These are phyloP conservation scores for Colletotrichum endophyticum DNA, from an alignment of 2,329 filamentous ascomycete genomes.

Conservation along the genomic window DNA sequence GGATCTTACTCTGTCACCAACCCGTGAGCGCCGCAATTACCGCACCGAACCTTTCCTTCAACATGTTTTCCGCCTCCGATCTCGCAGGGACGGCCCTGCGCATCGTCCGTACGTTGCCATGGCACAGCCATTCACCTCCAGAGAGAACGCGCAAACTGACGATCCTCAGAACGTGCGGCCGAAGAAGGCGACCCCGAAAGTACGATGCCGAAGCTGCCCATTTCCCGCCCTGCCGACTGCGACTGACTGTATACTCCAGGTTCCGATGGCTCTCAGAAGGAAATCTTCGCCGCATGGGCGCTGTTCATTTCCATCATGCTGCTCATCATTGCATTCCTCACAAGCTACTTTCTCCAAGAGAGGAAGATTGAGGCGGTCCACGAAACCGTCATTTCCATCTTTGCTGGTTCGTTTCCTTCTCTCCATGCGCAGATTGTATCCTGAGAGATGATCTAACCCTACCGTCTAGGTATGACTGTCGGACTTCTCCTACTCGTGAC, in stretches of 20 bases:
- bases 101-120: slow-evolving; percentile 4
- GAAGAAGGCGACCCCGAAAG: slow-evolving; percentile 19
- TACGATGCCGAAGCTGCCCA: background rate
- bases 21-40: background rate
- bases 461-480: slow-evolving; percentile 82
- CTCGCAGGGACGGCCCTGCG: slow-evolving; percentile 5
- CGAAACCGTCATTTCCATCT: slow-evolving; percentile 98
- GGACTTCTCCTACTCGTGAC: slow-evolving; percentile 86
- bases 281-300: slow-evolving; percentile 95
- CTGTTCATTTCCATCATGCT: slow-evolving; percentile 96
- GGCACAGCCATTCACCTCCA: background rate
- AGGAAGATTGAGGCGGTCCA: slow-evolving; percentile 97
- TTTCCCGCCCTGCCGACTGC: background rate
- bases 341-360: slow-evolving; percentile 95
- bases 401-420: slow-evolving; percentile 70
- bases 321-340: slow-evolving; percentile 93
- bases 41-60: background rate
- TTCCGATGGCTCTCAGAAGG: slow-evolving; percentile 66
- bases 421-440: background rate
- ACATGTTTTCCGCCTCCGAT: slow-evolving; percentile 10
- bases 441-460: background rate
- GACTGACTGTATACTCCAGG: slow-evolving; percentile 17
- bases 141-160: background rate
- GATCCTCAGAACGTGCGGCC: slow-evolving; percentile 5
- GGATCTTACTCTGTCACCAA: slow-evolving; percentile 17